A percentile compares a stretch with the other conserved stretches of the same genome.
Conservation (phyloP, 1,284 basidiomycete species). For the Puccinia hordei region DNA sequence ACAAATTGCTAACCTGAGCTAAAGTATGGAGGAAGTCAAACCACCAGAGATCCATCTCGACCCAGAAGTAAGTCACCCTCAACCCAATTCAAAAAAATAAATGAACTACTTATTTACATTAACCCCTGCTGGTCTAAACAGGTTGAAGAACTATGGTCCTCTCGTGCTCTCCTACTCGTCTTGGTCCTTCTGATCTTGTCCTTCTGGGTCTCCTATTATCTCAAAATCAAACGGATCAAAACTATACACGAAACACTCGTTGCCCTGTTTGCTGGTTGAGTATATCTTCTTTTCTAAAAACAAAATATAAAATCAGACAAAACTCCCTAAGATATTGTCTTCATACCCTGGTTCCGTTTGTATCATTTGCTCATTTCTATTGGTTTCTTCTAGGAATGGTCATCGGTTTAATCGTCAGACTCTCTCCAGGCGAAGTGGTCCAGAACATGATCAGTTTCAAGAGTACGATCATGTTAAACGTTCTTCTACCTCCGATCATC, state of each 20-base stretch:
- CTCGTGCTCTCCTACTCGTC: constrained; percentile 65
- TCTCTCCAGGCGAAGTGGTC: constrained; percentile 90
- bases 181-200: constrained; percentile 90
- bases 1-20: not conserved
- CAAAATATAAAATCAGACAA: too few species aligned
- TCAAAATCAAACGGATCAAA: constrained; percentile 93
- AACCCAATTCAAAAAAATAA: not conserved
- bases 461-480: constrained; percentile 96
- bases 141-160: constrained; percentile 54
- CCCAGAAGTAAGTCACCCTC: constrained; percentile 50
- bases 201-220: constrained; percentile 94
- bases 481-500: constrained; percentile 95
- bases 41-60: constrained; percentile 53
- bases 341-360: too few species aligned
- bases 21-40: constrained; percentile 3
- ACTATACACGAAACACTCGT: constrained; percentile 96
- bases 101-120: too few species aligned
- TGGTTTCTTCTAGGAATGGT: constrained; percentile 69
- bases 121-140: not conserved
- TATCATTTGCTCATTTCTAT: not conserved
- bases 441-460: constrained; percentile 96
- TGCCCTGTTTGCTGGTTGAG: constrained; percentile 77
- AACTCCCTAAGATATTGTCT: too few species aligned
- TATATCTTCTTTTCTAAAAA: too few species aligned
- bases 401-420: constrained; percentile 84